Percentiles rank a stretch among this genome's conserved stretches.
These are phyloP conservation scores for Aurantiochytrium sp. DNA, from an alignment of 108 stramenopile species.

Conservation along the genomic window DNA sequence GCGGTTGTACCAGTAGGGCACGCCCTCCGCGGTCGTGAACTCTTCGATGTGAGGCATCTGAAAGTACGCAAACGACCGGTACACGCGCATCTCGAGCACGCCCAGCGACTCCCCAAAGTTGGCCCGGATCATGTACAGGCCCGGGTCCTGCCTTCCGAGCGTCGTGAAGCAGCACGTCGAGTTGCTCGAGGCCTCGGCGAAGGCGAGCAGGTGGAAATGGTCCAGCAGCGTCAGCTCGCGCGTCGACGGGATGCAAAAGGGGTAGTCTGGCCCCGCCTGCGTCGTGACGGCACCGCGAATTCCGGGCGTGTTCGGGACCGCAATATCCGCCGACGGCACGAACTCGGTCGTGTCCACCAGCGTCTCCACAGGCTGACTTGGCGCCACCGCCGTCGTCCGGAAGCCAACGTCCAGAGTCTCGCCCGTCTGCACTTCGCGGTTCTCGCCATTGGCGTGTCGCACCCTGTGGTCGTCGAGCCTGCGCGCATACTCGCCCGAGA, in stretches of 20 bases:
- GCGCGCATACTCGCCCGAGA: background rate
- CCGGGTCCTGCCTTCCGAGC: conserved; percentile 59
- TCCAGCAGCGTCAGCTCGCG: conserved; percentile 62
- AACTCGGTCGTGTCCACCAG: conserved; percentile 46
- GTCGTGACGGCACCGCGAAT: conserved; percentile 57
- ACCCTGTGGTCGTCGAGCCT: background rate
- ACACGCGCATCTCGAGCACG: conserved; percentile 48
- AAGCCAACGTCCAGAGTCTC: conserved; percentile 57
- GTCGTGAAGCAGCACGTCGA: conserved; percentile 65
- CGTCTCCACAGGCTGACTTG: conserved; percentile 14
- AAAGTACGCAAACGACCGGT: conserved; percentile 63
- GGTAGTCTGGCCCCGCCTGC: conserved; percentile 59
- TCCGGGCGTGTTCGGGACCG: conserved; percentile 53
- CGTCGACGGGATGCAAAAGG: conserved; percentile 64
- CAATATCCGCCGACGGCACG: conserved; percentile 52
- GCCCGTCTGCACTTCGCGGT: conserved; percentile 59
- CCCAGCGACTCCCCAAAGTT: conserved; percentile 53
- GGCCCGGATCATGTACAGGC: conserved; percentile 57
- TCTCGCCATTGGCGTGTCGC: conserved; percentile 46
- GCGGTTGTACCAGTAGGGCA: conserved; percentile 63
- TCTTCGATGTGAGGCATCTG: conserved; percentile 49
- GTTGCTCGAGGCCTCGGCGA: conserved; percentile 47
- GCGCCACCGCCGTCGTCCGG: conserved; percentile 52
- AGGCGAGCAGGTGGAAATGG: conserved; percentile 61
- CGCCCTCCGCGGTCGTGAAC: conserved; percentile 57